phyloP scores from a whole-genome alignment of 306 rosid genomes.

The Macrotyloma uniflorum region DNA sequence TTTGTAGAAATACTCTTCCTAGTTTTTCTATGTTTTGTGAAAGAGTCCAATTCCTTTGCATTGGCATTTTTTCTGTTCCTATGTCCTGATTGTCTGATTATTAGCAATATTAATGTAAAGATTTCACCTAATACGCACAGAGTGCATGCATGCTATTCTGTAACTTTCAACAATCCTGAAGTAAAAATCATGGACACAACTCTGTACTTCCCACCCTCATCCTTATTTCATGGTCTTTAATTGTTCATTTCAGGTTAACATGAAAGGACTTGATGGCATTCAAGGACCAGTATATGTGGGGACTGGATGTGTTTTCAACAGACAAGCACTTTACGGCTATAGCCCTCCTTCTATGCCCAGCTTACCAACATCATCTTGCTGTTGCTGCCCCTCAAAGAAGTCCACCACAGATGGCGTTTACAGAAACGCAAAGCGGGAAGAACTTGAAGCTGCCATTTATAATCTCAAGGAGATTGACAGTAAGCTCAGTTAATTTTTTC shows the following conservation, averaged over 20 bases:
- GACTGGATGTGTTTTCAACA: conserved; percentile 87
- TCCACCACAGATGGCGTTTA: conserved; percentile 55
- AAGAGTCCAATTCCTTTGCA: conserved; percentile 16
- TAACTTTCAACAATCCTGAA: not conserved
- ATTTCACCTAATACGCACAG: not conserved
- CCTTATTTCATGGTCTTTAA: conserved; percentile 19
- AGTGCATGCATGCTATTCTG: not conserved
- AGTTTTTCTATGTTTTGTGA: not conserved
- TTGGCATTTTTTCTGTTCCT: not conserved
- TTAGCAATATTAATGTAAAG: not conserved
- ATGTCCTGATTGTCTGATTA: conserved; percentile 12
- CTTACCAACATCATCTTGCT: conserved; percentile 66
- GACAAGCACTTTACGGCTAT: conserved; percentile 99
- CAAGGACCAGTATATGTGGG: conserved; percentile 99
- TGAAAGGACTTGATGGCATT: conserved; percentile 98
- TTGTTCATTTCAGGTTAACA: conserved; percentile 75
- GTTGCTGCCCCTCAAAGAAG: conserved; percentile 86
- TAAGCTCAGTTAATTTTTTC: conserved; percentile 44
- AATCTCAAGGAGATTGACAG: conserved; percentile 88
- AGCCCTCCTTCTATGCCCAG: conserved; percentile 79
- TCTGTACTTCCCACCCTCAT: not conserved
- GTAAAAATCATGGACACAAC: not conserved
- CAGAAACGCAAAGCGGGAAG: conserved; percentile 78
- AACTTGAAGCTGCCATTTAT: conserved; percentile 80
- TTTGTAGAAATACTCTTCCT: conserved; percentile 8